Evolutionary conservation across 2,329 filamentous ascomycete species (phyloP).

Genomic region (Venturia effusa): DNA sequence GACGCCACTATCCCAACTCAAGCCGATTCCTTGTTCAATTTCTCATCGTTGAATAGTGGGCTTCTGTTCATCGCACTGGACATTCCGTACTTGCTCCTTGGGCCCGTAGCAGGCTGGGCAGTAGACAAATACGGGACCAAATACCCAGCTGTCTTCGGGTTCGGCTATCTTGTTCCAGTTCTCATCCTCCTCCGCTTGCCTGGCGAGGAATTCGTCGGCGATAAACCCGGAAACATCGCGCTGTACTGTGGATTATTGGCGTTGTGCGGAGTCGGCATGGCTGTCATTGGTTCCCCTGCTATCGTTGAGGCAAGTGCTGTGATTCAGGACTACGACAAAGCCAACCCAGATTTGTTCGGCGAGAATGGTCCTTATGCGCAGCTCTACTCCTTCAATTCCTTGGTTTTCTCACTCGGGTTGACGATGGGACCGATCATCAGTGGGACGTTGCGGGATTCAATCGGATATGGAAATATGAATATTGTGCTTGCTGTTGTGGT

Average conservation of each 20-base stretch:
- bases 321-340: conserved; percentile 43
- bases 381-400: conserved; percentile 53
- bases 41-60: conserved; percentile 28
- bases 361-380: conserved; percentile 51
- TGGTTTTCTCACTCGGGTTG: conserved; percentile 50
- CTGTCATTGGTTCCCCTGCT: conserved; percentile 41
- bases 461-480: conserved; percentile 51
- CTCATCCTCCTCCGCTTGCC: conserved; percentile 52
- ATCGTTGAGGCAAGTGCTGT: conserved; percentile 48
- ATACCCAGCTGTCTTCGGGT: conserved; percentile 33
- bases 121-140: conserved; percentile 2
- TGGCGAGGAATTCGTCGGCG: neutral
- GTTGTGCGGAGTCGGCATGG: conserved; percentile 41
- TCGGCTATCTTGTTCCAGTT: conserved; percentile 46
- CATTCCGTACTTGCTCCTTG: conserved; percentile 5
- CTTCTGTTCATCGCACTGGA: conserved; percentile 4
- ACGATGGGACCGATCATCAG: conserved; percentile 49
- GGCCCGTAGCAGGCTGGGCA: conserved; percentile 6
- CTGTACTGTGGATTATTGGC: conserved; percentile 37
- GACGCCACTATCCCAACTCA: conserved; percentile 38
- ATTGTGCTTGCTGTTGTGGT: conserved; percentile 37
- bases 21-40: conserved; percentile 31
- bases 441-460: conserved; percentile 38
- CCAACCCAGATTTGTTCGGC: conserved; percentile 45
- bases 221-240: conserved; percentile 20